These are phyloP conservation scores for Coemansia sp. DNA, from an alignment of 192 early-diverging fungal species.

Conservation along the genomic window DNA sequence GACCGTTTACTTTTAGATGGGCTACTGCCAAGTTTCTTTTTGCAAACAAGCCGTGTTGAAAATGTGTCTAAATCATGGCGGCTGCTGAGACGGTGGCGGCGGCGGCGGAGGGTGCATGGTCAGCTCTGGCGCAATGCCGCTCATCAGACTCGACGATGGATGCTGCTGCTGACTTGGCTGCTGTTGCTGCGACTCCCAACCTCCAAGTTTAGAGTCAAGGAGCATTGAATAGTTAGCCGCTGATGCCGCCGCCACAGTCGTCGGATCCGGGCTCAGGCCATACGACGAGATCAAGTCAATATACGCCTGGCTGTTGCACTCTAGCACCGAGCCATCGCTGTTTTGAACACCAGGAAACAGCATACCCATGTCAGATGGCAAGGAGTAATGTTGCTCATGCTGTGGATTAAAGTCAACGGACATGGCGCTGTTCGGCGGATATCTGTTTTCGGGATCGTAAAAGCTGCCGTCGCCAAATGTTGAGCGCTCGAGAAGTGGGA, in stretches of 20 bases:
- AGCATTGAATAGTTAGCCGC: not conserved
- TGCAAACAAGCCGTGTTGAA: too few species aligned
- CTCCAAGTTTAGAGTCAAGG: not conserved
- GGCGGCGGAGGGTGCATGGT: slow-evolving; percentile 15
- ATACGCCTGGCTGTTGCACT: slow-evolving; percentile 4
- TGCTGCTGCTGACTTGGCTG: not conserved
- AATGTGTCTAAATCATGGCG: not conserved
- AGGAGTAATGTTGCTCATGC: slow-evolving; percentile 1
- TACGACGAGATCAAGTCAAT: slow-evolving; percentile 5
- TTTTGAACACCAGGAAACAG: not conserved
- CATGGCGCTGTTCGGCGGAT: not conserved
- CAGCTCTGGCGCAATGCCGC: slow-evolving; percentile 36
- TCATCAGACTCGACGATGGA: not conserved
- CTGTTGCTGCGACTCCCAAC: not conserved
- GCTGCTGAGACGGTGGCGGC: not conserved
- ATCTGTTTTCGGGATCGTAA: not conserved
- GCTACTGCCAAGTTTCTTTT: too few species aligned
- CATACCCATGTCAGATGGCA: not conserved
- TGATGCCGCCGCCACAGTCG: not conserved
- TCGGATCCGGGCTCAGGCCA: not conserved
- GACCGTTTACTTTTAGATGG: too few species aligned
- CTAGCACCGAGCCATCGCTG: not conserved
- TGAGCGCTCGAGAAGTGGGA: slow-evolving; percentile 32
- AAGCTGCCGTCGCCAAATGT: not conserved
- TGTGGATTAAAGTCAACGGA: not conserved